Base-by-base conservation (phyloP, 75 land plant genomes). In the Selaginella moellendorffii region DNA sequence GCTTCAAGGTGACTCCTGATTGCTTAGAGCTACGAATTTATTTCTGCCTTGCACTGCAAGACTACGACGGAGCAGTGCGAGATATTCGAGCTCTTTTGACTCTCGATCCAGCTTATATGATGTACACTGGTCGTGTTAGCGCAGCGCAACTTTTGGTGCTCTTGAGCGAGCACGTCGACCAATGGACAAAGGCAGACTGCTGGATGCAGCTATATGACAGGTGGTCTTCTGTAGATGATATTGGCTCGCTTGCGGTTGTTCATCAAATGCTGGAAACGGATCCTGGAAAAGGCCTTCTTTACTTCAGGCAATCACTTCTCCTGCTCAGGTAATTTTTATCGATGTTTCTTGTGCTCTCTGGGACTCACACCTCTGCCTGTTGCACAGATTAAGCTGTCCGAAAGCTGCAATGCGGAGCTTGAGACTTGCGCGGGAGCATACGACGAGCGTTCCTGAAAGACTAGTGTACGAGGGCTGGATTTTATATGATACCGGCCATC, bases 401-500 rank as follows among this genome's bases (percentile, higher is more conserved):
- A 93, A 92, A 67, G 86, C 87, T 31, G 97, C 97, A 23, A 92
- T 92, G 97, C 72, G 84, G 17, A 92, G 97, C 72, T 65, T 92
- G 24, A 80, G 84, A 64, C 65, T 92, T 29, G 97, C 97, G 61
- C 82, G 96, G 26, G 78, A 81, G 28, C 86, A 92, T 80, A 83
- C 97, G 25, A 65, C 79, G 29, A 80, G 74, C 68, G 80, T 88
- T 10, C 87, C 80, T 65, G 97, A 92, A 64, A 81, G 85, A 1
- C 78, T 92, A 26, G 90, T 92, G 17, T 92, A 92, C 54, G 97
- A 92, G 81, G 97, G 97, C 21, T 92, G 97, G 97, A 88, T 92
- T 18, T 67, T 92, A 58, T 92, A 92, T 69, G 97, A 92, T 67
- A 92, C 87, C 0, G 96, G 97, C 29, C 96, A 92, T 66, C 81